Evolutionary conservation across 2,329 filamentous ascomycete species (phyloP).

Genomic region (Penicillium hesseltinei): DNA sequence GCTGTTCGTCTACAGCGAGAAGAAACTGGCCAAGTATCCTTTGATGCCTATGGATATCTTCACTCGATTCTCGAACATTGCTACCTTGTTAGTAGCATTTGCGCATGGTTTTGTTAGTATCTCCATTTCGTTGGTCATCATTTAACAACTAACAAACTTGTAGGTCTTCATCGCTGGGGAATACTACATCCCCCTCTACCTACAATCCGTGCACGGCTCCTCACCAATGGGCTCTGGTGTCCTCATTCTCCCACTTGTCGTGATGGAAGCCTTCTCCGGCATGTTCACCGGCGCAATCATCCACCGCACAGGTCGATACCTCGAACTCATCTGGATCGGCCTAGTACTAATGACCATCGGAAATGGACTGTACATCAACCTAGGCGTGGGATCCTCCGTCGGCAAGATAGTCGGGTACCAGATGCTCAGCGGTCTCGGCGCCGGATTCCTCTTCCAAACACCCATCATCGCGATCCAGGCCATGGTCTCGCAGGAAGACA

Average conservation of each 20-base stretch:
- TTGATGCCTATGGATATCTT: constrained; percentile 68
- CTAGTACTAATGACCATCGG: constrained; percentile 45
- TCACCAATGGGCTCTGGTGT: constrained; percentile 58
- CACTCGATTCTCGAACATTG: constrained; percentile 54
- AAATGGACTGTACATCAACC: constrained; percentile 48
- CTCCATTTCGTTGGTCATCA: neutral
- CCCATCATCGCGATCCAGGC: constrained; percentile 58
- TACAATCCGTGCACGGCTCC: constrained; percentile 65
- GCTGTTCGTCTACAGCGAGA: constrained; percentile 62
- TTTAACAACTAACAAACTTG: constrained; percentile 12
- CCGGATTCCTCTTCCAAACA: constrained; percentile 54
- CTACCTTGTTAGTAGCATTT: constrained; percentile 53
- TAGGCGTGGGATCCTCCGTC: constrained; percentile 38
- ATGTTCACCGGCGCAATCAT: constrained; percentile 51
- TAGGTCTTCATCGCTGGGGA: constrained; percentile 63
- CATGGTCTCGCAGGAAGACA: constrained; percentile 50
- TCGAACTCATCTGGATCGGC: constrained; percentile 48
- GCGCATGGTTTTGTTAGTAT: constrained; percentile 46
- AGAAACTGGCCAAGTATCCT: constrained; percentile 62
- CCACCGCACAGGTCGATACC: constrained; percentile 51
- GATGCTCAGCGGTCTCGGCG: constrained; percentile 52
- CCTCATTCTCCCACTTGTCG: constrained; percentile 61
- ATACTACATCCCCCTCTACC: constrained; percentile 73
- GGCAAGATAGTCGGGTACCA: constrained; percentile 49
- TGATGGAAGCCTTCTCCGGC: constrained; percentile 46